phyloP scores from a whole-genome alignment of 2,329 filamentous ascomycete species.

The Huntiella decipiens region DNA sequence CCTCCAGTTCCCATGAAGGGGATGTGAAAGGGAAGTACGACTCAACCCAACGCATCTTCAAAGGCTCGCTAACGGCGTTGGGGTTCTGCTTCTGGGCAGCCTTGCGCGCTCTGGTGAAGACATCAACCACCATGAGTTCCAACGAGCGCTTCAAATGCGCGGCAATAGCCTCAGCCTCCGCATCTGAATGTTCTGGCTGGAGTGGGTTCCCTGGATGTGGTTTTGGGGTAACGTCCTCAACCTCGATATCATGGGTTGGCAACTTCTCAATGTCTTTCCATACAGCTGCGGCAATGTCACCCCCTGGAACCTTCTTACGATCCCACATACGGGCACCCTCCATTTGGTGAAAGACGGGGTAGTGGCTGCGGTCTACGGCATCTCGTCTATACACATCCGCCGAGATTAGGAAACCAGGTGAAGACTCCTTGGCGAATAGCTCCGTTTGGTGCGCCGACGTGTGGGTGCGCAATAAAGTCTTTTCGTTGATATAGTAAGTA shows the following conservation, averaged over 20 bases:
- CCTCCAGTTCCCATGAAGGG: constrained; percentile 89
- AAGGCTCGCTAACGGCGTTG: constrained; percentile 39
- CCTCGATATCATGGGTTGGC: constrained; percentile 53
- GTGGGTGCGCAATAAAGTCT: constrained; percentile 75
- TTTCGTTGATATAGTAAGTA: constrained; percentile 83
- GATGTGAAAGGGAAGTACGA: constrained; percentile 96
- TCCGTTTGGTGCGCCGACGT: constrained; percentile 86
- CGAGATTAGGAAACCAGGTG: constrained; percentile 69
- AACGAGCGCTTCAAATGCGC: constrained; percentile 76
- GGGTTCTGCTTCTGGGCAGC: constrained; percentile 51
- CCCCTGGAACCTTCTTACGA: constrained; percentile 33
- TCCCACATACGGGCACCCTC: constrained; percentile 88
- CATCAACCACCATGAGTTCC: constrained; percentile 74
- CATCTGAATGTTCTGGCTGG: constrained; percentile 53
- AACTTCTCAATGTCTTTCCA: constrained; percentile 51
- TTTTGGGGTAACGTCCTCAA: constrained; percentile 69
- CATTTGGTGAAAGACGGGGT: constrained; percentile 98
- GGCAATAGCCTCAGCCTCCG: constrained; percentile 66
- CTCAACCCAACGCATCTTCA: constrained; percentile 84
- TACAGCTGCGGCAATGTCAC: constrained; percentile 44
- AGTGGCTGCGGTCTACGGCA: constrained; percentile 86
- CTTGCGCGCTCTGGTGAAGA: constrained; percentile 61
- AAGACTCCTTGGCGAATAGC: constrained; percentile 52
- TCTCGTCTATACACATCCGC: constrained; percentile 93
- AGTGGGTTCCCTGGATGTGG: constrained; percentile 67